Conservation (phyloP, 805 yeast species). For the Wickerhamiella bombiphila region DNA sequence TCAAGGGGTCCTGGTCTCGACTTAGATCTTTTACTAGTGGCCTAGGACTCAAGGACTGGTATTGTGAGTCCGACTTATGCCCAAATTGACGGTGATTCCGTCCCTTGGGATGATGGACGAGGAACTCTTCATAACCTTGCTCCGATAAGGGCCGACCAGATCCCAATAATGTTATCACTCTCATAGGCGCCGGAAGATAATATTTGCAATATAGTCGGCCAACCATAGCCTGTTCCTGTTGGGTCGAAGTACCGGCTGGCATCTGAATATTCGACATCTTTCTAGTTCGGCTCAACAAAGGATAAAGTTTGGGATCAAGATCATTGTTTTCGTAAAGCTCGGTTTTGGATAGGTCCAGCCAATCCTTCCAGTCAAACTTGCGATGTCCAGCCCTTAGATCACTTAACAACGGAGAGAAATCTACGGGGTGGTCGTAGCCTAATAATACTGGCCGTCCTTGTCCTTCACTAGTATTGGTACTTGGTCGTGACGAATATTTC, state of each 20-base stretch:
- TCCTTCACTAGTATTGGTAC: too few species aligned
- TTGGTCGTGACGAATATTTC: too few species aligned
- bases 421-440: background rate
- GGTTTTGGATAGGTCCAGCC: constrained; percentile 14
- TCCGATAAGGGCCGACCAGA: background rate
- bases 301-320: constrained; percentile 5
- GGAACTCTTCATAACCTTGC: background rate
- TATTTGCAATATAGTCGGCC: constrained; percentile 2
- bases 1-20: too few species aligned
- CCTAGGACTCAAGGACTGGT: background rate
- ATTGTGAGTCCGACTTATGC: background rate
- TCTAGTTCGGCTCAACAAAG: constrained; percentile 3
- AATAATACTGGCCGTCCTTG: background rate
- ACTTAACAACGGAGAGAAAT: background rate
- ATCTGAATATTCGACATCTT: background rate
- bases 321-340: constrained; percentile 4
- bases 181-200: constrained; percentile 5
- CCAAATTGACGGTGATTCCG: constrained; percentile 7
- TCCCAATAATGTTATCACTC: constrained; percentile 2
- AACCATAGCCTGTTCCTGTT: constrained; percentile 6
- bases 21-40: too few species aligned
- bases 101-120: background rate
- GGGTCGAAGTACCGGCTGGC: constrained; percentile 4
- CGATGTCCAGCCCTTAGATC: background rate
- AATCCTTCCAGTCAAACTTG: constrained; percentile 17